Percentiles rank a stretch among this genome's conserved stretches.
phyloP scores from a whole-genome alignment of 2,329 filamentous ascomycete species.

The Trichoderma guizhouense region DNA sequence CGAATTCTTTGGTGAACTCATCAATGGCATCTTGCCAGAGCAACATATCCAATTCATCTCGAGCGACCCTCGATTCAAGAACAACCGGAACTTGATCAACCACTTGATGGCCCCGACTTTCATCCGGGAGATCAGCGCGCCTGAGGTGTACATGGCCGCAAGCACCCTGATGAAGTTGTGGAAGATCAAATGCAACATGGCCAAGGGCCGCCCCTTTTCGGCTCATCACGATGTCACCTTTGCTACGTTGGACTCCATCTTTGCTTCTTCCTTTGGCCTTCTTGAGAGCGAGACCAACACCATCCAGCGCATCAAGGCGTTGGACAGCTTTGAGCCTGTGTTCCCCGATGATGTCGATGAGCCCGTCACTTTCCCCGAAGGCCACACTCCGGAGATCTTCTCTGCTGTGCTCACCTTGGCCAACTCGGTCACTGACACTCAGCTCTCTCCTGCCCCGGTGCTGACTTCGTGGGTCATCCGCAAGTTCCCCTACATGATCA shows the following conservation, averaged over 20 bases:
- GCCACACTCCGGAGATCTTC: neutral
- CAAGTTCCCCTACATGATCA: slow-evolving; percentile 12
- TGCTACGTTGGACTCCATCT: slow-evolving; percentile 6
- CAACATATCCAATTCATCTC: slow-evolving; percentile 6
- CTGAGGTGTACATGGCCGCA: slow-evolving; percentile 10
- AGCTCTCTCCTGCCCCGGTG: slow-evolving; percentile 8
- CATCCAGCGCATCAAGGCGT: slow-evolving; percentile 4
- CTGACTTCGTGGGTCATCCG: slow-evolving; percentile 1
- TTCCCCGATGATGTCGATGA: neutral
- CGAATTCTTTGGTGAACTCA: neutral
- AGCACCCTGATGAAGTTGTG: slow-evolving; percentile 3
- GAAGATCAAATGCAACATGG: slow-evolving; percentile 3
- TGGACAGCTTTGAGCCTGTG: slow-evolving; percentile 3
- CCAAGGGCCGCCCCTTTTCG: slow-evolving; percentile 2
- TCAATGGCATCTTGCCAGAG: slow-evolving; percentile 3
- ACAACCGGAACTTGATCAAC: slow-evolving; percentile 6
- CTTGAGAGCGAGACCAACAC: slow-evolving; percentile 4
- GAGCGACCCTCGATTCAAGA: slow-evolving; percentile 6
- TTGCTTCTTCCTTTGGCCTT: slow-evolving; percentile 9
- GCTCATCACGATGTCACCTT: slow-evolving; percentile 3
- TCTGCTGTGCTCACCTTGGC: neutral
- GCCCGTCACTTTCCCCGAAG: slow-evolving; percentile 3
- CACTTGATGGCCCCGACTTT: slow-evolving; percentile 12
- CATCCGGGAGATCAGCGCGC: slow-evolving; percentile 3
- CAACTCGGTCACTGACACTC: slow-evolving; percentile 5